Evolutionary conservation across 139 green algal genomes (phyloP), one percentile per base, ranked within the genome.

Genomic region (Gonium pectorale): DNA sequence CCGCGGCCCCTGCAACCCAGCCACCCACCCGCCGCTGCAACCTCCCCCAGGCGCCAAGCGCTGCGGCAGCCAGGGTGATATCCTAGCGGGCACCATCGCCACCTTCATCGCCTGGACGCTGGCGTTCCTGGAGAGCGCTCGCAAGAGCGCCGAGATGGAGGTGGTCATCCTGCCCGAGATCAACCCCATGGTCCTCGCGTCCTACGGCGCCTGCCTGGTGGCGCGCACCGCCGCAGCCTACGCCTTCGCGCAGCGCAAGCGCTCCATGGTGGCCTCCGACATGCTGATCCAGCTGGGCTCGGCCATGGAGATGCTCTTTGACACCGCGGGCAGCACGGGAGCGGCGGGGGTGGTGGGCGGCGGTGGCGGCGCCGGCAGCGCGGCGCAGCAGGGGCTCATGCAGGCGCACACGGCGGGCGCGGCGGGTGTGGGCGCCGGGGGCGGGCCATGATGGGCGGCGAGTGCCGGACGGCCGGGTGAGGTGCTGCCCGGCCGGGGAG

Each of bases 41-140:
- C n/a, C n/a, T n/a, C n/a, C n/a, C n/a, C 22, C 80, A 86, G 87
- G 87, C 49, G 72, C 82, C 27, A 84, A 89, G 84, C 90, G 93
- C 33, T 94, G 87, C 67, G 90, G 93, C 38, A 93, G 90, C 9
- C 92, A 95, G 63, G 93, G 93, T 15, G 93, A 96, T 67, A 86
- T 96, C 41, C 67, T 95, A 37, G 75, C 90, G 0, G 87, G 87
- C 66, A 80, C 70, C 43, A 79, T 91, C 43, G 82, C 82, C 37
- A 86, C 81, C 63, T 88, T 91, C 56, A 79, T 91, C n/a, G 64
- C 87, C 31, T 91, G 87, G 87, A 86, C 81, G 26, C 74, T 79
- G 35, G 26, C 70, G 0, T 91, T 91, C 62, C 54, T 88, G 21
- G 80, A 84, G 24, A 46, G 35, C 22, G 87, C 78, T 46, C 37